A percentile compares a stretch with the other conserved stretches of the same genome.
Conservation (phyloP, 2,329 filamentous ascomycete species). For the Xylariaceae sp. region DNA sequence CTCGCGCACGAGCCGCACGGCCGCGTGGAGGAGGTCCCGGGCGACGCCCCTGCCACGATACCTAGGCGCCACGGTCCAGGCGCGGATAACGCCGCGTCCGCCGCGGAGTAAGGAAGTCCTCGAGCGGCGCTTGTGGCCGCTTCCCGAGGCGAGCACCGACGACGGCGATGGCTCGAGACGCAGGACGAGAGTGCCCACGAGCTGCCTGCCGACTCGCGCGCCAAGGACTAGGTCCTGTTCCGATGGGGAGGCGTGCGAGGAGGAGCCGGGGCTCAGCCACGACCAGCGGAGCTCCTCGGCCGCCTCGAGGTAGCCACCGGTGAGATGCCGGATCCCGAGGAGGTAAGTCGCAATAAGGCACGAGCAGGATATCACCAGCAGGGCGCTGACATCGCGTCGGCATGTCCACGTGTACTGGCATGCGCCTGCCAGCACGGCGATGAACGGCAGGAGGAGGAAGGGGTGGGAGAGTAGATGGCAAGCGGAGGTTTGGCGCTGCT, state of each 20-base stretch:
- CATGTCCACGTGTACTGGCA: conserved; percentile 33
- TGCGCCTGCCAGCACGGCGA: conserved; percentile 38
- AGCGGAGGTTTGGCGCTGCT: conserved; percentile 68
- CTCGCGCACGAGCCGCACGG: conserved; percentile 61
- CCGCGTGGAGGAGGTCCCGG: conserved; percentile 64
- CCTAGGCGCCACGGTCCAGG: conserved; percentile 70
- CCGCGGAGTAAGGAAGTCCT: conserved; percentile 41
- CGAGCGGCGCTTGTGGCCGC: conserved; percentile 20
- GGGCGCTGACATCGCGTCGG: conserved; percentile 45
- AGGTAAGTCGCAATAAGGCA: conserved; percentile 58
- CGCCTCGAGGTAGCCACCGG: conserved; percentile 55
- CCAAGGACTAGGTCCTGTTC: conserved; percentile 57
- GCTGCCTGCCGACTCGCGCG: conserved; percentile 59
- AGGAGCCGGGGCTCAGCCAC: conserved; percentile 47
- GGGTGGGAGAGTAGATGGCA: conserved; percentile 60
- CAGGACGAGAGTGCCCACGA: conserved; percentile 67
- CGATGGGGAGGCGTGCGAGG: conserved; percentile 11
- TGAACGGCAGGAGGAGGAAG: conserved; percentile 45
- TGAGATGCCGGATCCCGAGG: conserved; percentile 53
- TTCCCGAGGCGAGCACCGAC: conserved; percentile 12
- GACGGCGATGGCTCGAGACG: conserved; percentile 48
- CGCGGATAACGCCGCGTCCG: conserved; percentile 66
- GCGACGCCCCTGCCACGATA: conserved; percentile 71
- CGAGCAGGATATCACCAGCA: conserved; percentile 51
- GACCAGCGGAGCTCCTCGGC: conserved; percentile 57